Percentiles rank a stretch among this genome's conserved stretches.
Evolutionary conservation across 2,329 filamentous ascomycete species (phyloP).

Genomic region (Tolypocladium album): DNA sequence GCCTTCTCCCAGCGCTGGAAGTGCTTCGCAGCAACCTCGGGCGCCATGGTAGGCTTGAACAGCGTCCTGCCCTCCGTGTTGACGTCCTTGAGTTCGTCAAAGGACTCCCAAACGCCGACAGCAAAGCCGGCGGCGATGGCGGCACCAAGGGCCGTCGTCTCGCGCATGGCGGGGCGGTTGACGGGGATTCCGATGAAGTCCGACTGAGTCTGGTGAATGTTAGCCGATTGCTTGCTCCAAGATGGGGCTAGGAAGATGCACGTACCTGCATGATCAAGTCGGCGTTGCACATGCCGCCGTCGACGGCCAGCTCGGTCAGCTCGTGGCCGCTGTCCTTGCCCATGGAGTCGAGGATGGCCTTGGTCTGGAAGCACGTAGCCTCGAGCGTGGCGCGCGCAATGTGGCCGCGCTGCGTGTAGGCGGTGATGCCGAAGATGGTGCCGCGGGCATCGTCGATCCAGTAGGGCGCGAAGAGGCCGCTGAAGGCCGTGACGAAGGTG

Average conservation of each 20-base stretch:
- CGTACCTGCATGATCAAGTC: slow-evolving; percentile 63
- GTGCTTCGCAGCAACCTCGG: slow-evolving; percentile 47
- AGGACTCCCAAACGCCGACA: slow-evolving; percentile 61
- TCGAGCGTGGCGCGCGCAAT: slow-evolving; percentile 72
- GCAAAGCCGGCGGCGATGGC: slow-evolving; percentile 77
- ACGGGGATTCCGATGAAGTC: slow-evolving; percentile 73
- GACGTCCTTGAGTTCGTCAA: slow-evolving; percentile 60
- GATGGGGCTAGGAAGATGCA: slow-evolving; percentile 1
- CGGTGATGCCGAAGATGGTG: slow-evolving; percentile 69
- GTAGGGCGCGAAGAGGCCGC: slow-evolving; percentile 71
- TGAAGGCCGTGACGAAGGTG: slow-evolving; percentile 71
- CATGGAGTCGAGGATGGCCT: slow-evolving; percentile 73
- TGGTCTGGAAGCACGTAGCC: slow-evolving; percentile 75
- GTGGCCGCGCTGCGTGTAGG: slow-evolving; percentile 66
- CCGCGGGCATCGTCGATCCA: slow-evolving; percentile 78
- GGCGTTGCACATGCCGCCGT: slow-evolving; percentile 74
- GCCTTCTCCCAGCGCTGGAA: slow-evolving; percentile 67
- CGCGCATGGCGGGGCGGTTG: slow-evolving; percentile 68
- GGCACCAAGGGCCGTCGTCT: slow-evolving; percentile 72
- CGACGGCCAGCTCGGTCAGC: slow-evolving; percentile 65
- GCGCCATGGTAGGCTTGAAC: slow-evolving; percentile 56
- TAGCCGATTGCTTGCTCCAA: not conserved
- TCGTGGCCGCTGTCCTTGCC: slow-evolving; percentile 67
- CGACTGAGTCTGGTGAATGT: slow-evolving; percentile 50
- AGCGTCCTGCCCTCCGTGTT: slow-evolving; percentile 58